Conservation (phyloP, 2,329 filamentous ascomycete genomes). For the Beauveria scarabaeidicola region DNA sequence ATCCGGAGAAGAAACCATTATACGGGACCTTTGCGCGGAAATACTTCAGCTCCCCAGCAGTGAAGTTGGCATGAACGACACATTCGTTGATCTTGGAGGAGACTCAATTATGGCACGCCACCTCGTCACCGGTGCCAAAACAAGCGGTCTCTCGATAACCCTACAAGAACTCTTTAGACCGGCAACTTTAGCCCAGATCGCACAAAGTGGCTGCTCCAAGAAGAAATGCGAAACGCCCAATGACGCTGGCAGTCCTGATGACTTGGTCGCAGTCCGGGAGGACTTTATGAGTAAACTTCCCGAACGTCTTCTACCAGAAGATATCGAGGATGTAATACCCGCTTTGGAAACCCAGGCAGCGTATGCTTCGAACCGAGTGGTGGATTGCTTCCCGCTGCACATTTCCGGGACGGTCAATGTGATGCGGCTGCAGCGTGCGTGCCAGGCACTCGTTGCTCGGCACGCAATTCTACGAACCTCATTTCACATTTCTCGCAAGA, state of each 20-base stretch:
- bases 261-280: neutral
- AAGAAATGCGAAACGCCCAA: neutral
- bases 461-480: neutral
- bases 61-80: slow-evolving; percentile 1
- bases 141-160: neutral
- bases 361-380: neutral
- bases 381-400: slow-evolving; percentile 2
- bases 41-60: neutral
- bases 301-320: neutral
- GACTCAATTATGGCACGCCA: neutral
- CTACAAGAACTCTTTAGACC: neutral
- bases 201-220: neutral
- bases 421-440: neutral
- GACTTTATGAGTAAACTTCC: neutral
- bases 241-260: neutral
- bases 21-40: neutral
- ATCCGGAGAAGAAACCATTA: neutral
- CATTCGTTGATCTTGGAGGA: slow-evolving; percentile 1
- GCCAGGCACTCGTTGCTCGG: neutral
- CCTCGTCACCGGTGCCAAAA: neutral
- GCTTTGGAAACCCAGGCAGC: neutral
- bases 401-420: neutral
- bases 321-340: neutral
- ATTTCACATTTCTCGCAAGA: neutral
- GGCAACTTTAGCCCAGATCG: neutral